These are phyloP conservation scores for Rhizopogon vulgaris DNA, from an alignment of 768 basidiomycete genomes.

Conservation along the genomic window DNA sequence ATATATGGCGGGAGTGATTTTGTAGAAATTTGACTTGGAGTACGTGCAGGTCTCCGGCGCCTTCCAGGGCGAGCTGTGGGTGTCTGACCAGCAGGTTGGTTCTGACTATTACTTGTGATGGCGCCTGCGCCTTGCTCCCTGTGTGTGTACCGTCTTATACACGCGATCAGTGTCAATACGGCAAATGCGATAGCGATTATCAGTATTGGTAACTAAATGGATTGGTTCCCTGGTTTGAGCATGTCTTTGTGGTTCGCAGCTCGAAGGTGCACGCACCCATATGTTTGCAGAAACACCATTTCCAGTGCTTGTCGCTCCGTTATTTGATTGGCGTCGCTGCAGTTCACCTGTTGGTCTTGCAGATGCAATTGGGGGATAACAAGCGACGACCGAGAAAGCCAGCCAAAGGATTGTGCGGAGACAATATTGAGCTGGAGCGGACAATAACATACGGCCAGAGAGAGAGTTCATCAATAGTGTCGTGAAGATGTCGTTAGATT, in stretches of 20 bases:
- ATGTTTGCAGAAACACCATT: conserved; percentile 7
- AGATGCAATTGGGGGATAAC: neutral
- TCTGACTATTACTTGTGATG: neutral
- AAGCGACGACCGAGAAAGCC: neutral
- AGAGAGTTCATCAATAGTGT: neutral
- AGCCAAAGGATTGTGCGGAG: neutral
- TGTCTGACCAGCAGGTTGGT: conserved; percentile 9
- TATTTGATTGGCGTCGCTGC: neutral
- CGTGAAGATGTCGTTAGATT: conserved; percentile 3
- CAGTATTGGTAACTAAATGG: conserved; percentile 21
- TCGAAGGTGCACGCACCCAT: conserved; percentile 18
- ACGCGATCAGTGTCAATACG: conserved; percentile 15
- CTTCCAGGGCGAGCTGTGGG: conserved; percentile 8
- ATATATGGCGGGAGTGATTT: conserved; percentile 72
- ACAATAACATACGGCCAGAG: neutral
- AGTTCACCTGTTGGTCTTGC: conserved; percentile 1
- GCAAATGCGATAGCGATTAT: conserved; percentile 15
- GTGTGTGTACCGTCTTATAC: conserved; percentile 14
- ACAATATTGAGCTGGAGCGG: neutral
- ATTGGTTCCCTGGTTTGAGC: neutral
- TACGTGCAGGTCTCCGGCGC: conserved; percentile 45
- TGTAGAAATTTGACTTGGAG: conserved; percentile 77
- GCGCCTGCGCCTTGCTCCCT: neutral
- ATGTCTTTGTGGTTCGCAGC: neutral
- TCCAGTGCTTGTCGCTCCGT: neutral